phyloP scores from a whole-genome alignment of 306 rosid species.

The Cercis canadensis region DNA sequence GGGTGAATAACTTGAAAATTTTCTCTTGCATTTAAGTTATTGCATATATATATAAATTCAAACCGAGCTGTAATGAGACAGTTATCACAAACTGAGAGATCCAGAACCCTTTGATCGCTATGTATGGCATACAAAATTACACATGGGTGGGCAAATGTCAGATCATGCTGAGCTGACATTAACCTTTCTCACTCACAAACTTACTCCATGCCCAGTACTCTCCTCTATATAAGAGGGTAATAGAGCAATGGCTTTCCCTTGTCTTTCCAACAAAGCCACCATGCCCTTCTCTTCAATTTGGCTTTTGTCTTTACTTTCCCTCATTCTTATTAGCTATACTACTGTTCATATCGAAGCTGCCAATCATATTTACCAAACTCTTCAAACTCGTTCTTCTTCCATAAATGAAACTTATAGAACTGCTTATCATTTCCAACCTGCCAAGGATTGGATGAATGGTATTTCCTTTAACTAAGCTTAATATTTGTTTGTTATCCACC shows the following conservation, averaged over 20 bases:
- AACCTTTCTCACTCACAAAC: no score
- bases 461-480: conserved; percentile 2
- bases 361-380: neutral
- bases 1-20: no score
- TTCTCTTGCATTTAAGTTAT: no score
- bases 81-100: no score
- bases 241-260: neutral
- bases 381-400: conserved; percentile 25
- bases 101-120: no score
- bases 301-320: conserved; percentile 2
- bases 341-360: conserved; percentile 35
- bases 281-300: conserved; percentile 34
- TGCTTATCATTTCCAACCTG: conserved; percentile 64
- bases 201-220: no score
- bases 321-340: conserved; percentile 24
- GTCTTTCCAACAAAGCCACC: neutral
- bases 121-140: no score
- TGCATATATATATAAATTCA: no score
- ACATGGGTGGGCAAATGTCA: no score
- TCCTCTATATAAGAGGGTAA: conserved; percentile 26
- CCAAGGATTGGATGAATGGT: conserved; percentile 64
- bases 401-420: conserved; percentile 51
- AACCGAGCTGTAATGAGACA: no score
- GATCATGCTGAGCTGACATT: no score
- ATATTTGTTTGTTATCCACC: neutral